Evolutionary conservation across 1,284 basidiomycete genomes (phyloP).

Genomic region (Pulchroboletus neoregius): DNA sequence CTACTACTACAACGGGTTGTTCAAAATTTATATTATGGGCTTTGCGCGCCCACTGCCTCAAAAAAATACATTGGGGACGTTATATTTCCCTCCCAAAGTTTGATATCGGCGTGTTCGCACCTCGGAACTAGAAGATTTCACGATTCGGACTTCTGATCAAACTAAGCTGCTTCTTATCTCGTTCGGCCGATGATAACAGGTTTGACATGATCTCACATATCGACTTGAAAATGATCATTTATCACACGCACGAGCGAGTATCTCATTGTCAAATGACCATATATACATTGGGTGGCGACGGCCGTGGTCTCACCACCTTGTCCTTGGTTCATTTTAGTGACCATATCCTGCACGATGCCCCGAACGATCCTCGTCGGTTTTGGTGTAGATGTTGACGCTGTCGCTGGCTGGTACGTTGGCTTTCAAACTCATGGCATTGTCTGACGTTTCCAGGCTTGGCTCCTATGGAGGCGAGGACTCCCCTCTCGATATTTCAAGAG

Average conservation of each 20-base stretch:
- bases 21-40: too few species aligned
- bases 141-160: too few species aligned
- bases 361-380: constrained; percentile 49
- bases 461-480: constrained; percentile 70
- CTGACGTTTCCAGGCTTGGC: constrained; percentile 46
- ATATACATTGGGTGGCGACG: not conserved
- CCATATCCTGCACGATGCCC: constrained; percentile 32
- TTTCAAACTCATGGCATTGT: not conserved
- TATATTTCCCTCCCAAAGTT: too few species aligned
- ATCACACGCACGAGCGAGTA: not conserved
- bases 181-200: not conserved
- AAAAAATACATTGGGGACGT: too few species aligned
- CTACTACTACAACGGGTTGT: too few species aligned
- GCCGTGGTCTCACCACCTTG: not conserved
- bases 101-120: too few species aligned
- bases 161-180: too few species aligned
- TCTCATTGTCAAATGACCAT: constrained; percentile 1
- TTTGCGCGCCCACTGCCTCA: too few species aligned
- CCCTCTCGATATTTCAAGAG: constrained; percentile 59
- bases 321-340: too few species aligned
- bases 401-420: constrained; percentile 52
- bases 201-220: not conserved
- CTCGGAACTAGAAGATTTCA: too few species aligned
- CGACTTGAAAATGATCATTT: too few species aligned
- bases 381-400: constrained; percentile 63